Conservation (phyloP, 768 basidiomycete species). For the Leccinum pellstonianum region DNA sequence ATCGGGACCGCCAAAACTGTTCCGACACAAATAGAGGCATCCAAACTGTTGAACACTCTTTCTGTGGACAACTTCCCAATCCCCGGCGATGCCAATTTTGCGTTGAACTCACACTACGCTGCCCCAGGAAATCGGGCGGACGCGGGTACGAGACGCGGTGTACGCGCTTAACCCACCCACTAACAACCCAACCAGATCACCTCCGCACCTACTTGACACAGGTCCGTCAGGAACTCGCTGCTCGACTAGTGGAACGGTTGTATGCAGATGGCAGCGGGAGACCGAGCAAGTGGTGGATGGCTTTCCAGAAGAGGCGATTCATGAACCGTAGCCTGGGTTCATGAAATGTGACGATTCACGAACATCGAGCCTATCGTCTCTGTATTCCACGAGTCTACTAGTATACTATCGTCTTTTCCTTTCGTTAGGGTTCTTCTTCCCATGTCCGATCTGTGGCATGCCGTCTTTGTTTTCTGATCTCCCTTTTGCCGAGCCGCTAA, state of each 20-base stretch:
- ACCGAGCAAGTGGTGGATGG: slow-evolving; percentile 99
- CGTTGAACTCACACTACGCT: slow-evolving; percentile 89
- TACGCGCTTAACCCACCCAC: neutral
- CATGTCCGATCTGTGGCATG: slow-evolving; percentile 85
- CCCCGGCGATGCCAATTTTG: slow-evolving; percentile 95
- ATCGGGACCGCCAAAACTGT: slow-evolving; percentile 69
- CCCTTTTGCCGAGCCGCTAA: slow-evolving; percentile 72
- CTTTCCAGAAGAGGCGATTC: slow-evolving; percentile 96
- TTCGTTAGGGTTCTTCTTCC: slow-evolving; percentile 89
- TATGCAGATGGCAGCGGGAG: slow-evolving; percentile 93
- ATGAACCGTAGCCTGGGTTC: slow-evolving; percentile 87
- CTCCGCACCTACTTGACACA: slow-evolving; percentile 91
- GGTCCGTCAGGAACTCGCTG: slow-evolving; percentile 88
- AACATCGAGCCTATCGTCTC: slow-evolving; percentile 1
- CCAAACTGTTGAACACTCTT: slow-evolving; percentile 85
- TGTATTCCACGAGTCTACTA: slow-evolving; percentile 17
- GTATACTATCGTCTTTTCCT: slow-evolving; percentile 46
- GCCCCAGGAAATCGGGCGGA: slow-evolving; percentile 73
- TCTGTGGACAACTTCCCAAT: slow-evolving; percentile 92
- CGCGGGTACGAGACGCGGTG: slow-evolving; percentile 56
- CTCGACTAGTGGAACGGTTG: slow-evolving; percentile 80
- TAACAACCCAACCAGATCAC: slow-evolving; percentile 55
- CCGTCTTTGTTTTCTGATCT: slow-evolving; percentile 53
- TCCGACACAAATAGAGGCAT: slow-evolving; percentile 79
- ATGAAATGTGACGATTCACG: slow-evolving; percentile 32